Evolutionary conservation across 805 yeast species (phyloP).

Genomic region (Starmerella sirachaensis): DNA sequence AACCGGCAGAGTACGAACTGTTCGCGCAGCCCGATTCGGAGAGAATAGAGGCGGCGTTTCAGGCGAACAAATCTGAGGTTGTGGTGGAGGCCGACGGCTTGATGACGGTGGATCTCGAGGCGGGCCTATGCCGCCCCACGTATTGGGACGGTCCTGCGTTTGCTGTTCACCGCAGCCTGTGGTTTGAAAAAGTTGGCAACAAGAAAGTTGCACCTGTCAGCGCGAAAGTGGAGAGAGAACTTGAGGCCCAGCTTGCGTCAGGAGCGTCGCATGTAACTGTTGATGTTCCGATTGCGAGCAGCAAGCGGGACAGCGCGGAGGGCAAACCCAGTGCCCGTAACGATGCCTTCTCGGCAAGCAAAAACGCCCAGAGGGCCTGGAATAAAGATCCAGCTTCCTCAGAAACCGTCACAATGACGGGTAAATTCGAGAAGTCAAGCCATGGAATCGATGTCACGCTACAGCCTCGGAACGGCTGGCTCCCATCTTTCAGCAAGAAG

Average conservation of each 20-base stretch:
- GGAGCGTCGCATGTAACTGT: too few species aligned
- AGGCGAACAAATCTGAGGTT: constrained; percentile 25
- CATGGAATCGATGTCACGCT: too few species aligned
- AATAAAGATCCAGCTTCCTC: too few species aligned
- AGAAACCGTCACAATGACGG: too few species aligned
- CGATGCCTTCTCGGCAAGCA: too few species aligned
- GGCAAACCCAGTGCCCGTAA: too few species aligned
- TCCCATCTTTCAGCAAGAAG: not conserved
- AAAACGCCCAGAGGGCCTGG: too few species aligned
- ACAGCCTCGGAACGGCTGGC: constrained; percentile 1
- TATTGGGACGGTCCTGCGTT: constrained; percentile 85
- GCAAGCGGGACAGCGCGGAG: too few species aligned
- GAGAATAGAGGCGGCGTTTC: constrained; percentile 43
- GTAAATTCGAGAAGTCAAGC: too few species aligned
- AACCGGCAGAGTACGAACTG: constrained; percentile 48
- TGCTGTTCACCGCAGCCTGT: constrained; percentile 71
- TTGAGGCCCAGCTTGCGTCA: constrained; percentile 58
- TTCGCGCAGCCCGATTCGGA: constrained; percentile 54
- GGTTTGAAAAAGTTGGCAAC: constrained; percentile 53
- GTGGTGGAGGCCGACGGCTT: constrained; percentile 73
- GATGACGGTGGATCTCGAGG: constrained; percentile 53
- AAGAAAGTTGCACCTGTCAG: constrained; percentile 38
- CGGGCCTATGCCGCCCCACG: constrained; percentile 48
- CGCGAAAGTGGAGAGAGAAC: constrained; percentile 37
- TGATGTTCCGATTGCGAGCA: too few species aligned